Evolutionary conservation across 2,329 filamentous ascomycete genomes (phyloP), one percentile per base, ranked within the genome.

Genomic region (Drechslerella dactyloides): DNA sequence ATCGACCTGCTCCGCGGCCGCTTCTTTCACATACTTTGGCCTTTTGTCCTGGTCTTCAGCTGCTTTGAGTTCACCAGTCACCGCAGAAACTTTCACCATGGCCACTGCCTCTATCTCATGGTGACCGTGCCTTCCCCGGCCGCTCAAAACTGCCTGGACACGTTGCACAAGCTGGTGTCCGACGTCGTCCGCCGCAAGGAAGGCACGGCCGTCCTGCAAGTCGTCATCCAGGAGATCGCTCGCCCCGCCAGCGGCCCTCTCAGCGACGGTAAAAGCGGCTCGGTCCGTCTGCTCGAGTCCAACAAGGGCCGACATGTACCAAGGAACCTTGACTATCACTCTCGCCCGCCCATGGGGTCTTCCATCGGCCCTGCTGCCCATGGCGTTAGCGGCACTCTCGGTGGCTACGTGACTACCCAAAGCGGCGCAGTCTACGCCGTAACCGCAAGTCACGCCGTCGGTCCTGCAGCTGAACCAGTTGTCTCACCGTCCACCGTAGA

Each of bases 51-150:
- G 40, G 66, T 64, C 21, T 70, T 64, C 23, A 70, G 66, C 40
- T 70, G 66, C 59, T 70, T 64, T 40, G 66, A 70, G 55, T 70
- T 70, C 52, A 70, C 66, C 35, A 64, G 66, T 44, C 59, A 64
- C 19, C 54, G 66, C 17, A 59, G 66, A 30, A 37, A 64, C 42
- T 70, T 70, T 33, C 66, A 64, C 23, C 66, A 70, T 54, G 66
- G 66, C 1, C 66, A 70, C 35, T 70, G 66, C 40, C 55, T 70
- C n/a, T 70, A 64, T 46, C 44, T 70, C 33, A 70, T 70, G 66
- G 27, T 70, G 6, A 64, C 66, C 24, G 46, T 55, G 11, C 27
- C 59, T 23, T 70, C 66, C n/a, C 42, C 17, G 27, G 44, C 46
- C n/a, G 35, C 48, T 19, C 48, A 35, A 40, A 19, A 27, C 3